Percentiles rank a stretch among this genome's conserved stretches.
Conservation (phyloP, 495 filamentous ascomycete species). For the Annulohypoxylon stygium region DNA sequence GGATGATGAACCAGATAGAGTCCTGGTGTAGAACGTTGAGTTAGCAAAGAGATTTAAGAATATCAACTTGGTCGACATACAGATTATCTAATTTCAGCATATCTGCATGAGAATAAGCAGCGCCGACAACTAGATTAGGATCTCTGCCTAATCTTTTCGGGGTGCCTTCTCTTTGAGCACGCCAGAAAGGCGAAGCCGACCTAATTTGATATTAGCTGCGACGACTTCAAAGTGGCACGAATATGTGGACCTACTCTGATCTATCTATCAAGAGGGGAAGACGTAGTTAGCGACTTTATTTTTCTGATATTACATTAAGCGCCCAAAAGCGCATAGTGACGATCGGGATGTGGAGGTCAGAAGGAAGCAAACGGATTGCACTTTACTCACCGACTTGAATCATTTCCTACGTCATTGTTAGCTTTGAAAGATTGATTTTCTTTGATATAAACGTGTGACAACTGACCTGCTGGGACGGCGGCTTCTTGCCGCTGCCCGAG, state of each 20-base stretch:
- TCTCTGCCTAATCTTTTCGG: constrained; percentile 71
- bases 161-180: constrained; percentile 66
- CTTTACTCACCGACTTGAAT: constrained; percentile 90
- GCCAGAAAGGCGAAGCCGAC: constrained; percentile 92
- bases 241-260: constrained; percentile 66
- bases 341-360: not conserved
- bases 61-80: constrained; percentile 55
- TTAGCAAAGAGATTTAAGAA: constrained; percentile 31
- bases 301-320: constrained; percentile 28
- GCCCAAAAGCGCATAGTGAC: constrained; percentile 35
- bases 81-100: constrained; percentile 86
- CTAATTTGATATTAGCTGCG: constrained; percentile 57
- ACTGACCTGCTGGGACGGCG: constrained; percentile 75
- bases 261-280: constrained; percentile 61
- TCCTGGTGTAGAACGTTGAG: constrained; percentile 52
- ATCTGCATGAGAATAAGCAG: constrained; percentile 95
- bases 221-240: not conserved
- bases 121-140: constrained; percentile 86
- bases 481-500: constrained; percentile 73
- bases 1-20: constrained; percentile 59
- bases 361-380: constrained; percentile 41
- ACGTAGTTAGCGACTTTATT: constrained; percentile 30
- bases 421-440: constrained; percentile 23
- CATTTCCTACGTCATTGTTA: constrained; percentile 83
- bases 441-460: constrained; percentile 15